Conservation (phyloP, 2,329 filamentous ascomycete genomes). For the Zasmidium citrigriseum region DNA sequence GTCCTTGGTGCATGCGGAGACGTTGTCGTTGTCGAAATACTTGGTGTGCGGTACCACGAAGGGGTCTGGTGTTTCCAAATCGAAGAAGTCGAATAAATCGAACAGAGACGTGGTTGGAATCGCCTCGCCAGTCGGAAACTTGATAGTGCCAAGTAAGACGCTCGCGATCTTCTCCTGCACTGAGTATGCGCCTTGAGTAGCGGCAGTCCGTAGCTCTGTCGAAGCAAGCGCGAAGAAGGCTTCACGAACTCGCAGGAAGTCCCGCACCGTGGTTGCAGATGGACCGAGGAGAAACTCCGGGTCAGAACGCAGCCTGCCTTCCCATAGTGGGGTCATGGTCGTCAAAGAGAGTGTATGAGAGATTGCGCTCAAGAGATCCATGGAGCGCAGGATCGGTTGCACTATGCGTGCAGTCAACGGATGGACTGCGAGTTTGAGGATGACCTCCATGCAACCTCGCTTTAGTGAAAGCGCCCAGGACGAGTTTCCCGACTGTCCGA, state of each 20-base stretch:
- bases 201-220: constrained; percentile 76
- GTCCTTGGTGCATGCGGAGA: constrained; percentile 64
- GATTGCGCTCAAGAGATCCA: constrained; percentile 77
- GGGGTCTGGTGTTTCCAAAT: constrained; percentile 57
- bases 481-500: constrained; percentile 30
- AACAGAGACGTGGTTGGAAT: constrained; percentile 76
- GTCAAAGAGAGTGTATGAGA: constrained; percentile 73
- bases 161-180: constrained; percentile 60
- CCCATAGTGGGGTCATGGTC: constrained; percentile 70
- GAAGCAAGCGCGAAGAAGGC: constrained; percentile 82
- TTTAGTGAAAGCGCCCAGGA: constrained; percentile 48
- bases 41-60: constrained; percentile 52
- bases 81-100: constrained; percentile 89
- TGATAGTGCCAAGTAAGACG: constrained; percentile 74
- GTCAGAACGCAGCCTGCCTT: constrained; percentile 62
- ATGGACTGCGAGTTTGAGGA: constrained; percentile 82
- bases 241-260: constrained; percentile 76
- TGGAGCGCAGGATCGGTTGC: constrained; percentile 75
- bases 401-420: constrained; percentile 74
- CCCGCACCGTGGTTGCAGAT: constrained; percentile 68
- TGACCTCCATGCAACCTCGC: constrained; percentile 55
- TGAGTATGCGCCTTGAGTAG: constrained; percentile 29
- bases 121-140: constrained; percentile 65
- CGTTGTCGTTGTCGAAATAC: constrained; percentile 66
- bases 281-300: constrained; percentile 69